Conservation (phyloP, 768 basidiomycete genomes). For the Mycena indigotica region DNA sequence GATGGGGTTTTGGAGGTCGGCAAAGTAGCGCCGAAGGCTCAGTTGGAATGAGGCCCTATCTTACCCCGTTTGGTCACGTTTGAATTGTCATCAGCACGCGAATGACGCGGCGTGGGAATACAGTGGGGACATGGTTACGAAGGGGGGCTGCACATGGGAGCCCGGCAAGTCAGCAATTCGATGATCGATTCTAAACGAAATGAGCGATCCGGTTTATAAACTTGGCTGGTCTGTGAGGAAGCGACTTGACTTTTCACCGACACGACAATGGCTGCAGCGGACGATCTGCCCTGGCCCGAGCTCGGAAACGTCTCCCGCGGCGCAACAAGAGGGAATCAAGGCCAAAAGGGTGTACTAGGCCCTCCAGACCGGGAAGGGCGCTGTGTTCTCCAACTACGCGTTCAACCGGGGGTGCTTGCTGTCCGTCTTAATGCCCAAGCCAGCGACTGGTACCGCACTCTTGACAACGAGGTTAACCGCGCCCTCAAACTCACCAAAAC, state of each 20-base stretch:
- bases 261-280: conserved; percentile 52
- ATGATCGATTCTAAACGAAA: not conserved
- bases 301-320: conserved; percentile 83
- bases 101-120: conserved; percentile 18
- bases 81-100: conserved; percentile 22
- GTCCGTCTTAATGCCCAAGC: conserved; percentile 74
- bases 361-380: conserved; percentile 76
- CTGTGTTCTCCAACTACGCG: conserved; percentile 74
- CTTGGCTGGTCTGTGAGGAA: conserved; percentile 18
- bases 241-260: conserved; percentile 11
- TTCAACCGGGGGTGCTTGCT: conserved; percentile 80
- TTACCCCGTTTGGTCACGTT: conserved; percentile 19
- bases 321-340: conserved; percentile 83
- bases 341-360: conserved; percentile 78
- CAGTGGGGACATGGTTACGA: conserved; percentile 6
- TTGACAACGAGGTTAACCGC: conserved; percentile 77
- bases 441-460: conserved; percentile 80
- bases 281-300: conserved; percentile 87
- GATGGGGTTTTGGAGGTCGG: conserved; percentile 21
- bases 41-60: not conserved
- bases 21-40: conserved; percentile 4
- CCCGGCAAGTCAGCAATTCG: conserved; percentile 3
- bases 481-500: conserved; percentile 85
- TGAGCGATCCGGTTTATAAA: conserved; percentile 16
- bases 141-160: conserved; percentile 11